Base-by-base conservation (phyloP, 495 filamentous ascomycete species). In the Tuber calosporum region DNA sequence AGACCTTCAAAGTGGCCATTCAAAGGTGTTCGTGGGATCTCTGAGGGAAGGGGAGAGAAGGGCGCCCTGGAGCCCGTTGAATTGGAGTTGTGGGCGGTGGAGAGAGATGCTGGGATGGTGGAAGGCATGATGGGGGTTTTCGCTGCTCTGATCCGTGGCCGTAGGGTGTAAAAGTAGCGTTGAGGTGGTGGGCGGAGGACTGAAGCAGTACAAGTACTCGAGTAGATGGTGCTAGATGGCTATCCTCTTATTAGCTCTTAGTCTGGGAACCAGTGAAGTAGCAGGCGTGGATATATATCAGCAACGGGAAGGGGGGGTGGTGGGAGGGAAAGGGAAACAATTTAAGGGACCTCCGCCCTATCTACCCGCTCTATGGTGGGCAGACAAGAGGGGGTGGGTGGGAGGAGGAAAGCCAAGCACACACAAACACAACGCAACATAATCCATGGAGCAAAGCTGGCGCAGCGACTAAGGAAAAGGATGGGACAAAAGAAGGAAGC, bases 21-120 rank as follows among this genome's bases (percentile, higher is more conserved):
- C 41, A 82, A 67, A 42, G 79, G 79, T 26, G 79, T 82, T 79
- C 80, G 73, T 6, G 77, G 81, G 22, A 76, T 81, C 76, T 82
- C 81, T 67, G 79, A 81, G 15, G 79, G 79, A 6, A 81, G 58
- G 30, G 79, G 79, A 9, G 79, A 80, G 45, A 80, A 80, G 26
- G 78, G 79, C 41, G 75, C 53, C 66, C 75, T 72, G 53, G 53
- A 62, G 53, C 53, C 15, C 13, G 53, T 62, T 34, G 53, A 62
- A 62, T 62, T 62, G 53, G 53, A 62, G 26, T 62, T 62, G 53
- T 62, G 53, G 19, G 53, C 13, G 4, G 53, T 62, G 2, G 53
- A 62, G 53, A 62, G 53, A 19, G 53, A 17, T 62, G 53, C 15
- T 19, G 53, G 53, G 53, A 62, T 6, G 15, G 53, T 62, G 26